phyloP scores from a whole-genome alignment of 2,329 filamentous ascomycete species.

The Aspergillus fumigatus region DNA sequence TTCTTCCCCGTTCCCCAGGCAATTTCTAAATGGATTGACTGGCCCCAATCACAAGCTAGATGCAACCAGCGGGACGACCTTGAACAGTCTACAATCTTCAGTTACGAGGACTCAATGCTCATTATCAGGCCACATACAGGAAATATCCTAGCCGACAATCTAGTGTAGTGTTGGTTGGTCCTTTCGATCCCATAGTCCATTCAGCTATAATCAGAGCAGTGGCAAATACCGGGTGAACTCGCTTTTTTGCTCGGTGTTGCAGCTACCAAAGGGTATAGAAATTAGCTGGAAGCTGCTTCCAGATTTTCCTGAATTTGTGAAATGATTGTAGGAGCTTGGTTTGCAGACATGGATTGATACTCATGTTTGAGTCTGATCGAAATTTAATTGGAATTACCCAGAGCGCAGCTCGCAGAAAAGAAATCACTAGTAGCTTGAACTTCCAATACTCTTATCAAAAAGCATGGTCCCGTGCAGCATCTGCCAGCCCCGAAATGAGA shows the following conservation, averaged over 20 bases:
- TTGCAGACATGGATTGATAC: neutral
- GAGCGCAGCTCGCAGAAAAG: neutral
- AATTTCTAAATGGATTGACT: too few species aligned
- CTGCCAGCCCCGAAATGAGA: constrained; percentile 16
- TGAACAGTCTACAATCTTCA: neutral
- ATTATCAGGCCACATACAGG: neutral
- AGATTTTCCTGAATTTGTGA: neutral
- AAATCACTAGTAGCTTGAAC: neutral
- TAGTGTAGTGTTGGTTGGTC: neutral
- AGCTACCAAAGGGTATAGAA: neutral
- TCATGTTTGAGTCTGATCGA: neutral
- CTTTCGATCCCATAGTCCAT: neutral
- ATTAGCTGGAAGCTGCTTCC: neutral
- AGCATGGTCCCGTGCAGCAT: constrained; percentile 7
- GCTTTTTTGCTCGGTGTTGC: neutral
- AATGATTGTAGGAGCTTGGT: neutral
- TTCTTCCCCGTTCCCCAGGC: too few species aligned
- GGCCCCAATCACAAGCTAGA: too few species aligned
- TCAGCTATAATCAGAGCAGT: neutral
- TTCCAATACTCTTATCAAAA: neutral
- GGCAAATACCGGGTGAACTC: neutral
- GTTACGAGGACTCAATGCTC: neutral
- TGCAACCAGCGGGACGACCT: too few species aligned
- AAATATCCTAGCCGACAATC: neutral
- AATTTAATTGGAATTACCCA: neutral